Evolutionary conservation across 2,329 filamentous ascomycete genomes (phyloP).

Genomic region (Fusarium sp.): DNA sequence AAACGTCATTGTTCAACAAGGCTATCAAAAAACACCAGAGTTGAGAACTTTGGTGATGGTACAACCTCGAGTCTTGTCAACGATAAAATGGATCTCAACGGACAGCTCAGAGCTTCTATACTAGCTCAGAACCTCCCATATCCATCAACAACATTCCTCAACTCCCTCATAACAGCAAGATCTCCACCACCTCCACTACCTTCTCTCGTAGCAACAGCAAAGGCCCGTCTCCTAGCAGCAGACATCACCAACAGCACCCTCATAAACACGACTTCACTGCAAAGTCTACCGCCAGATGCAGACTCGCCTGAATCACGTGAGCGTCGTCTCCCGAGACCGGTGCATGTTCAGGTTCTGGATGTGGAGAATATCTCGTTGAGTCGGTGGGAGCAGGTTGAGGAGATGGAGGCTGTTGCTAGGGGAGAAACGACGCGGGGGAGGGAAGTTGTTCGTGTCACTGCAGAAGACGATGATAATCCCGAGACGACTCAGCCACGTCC

Average conservation of each 20-base stretch:
- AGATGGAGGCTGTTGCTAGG: slow-evolving; percentile 78
- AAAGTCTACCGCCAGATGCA: slow-evolving; percentile 67
- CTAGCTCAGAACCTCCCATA: slow-evolving; percentile 66
- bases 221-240: slow-evolving; percentile 81
- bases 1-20: slow-evolving; percentile 43
- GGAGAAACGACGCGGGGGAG: slow-evolving; percentile 81
- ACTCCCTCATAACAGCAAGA: slow-evolving; percentile 68
- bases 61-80: slow-evolving; percentile 11
- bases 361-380: slow-evolving; percentile 85
- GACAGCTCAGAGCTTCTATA: slow-evolving; percentile 66
- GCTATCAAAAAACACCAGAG: slow-evolving; percentile 32
- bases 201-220: slow-evolving; percentile 81
- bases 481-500: slow-evolving; percentile 52
- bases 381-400: slow-evolving; percentile 89
- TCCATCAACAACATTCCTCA: slow-evolving; percentile 71
- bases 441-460: slow-evolving; percentile 80
- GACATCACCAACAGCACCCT: slow-evolving; percentile 73
- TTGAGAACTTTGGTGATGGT: not conserved
- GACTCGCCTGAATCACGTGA: slow-evolving; percentile 66
- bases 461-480: slow-evolving; percentile 59
- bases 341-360: slow-evolving; percentile 86
- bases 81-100: slow-evolving; percentile 47
- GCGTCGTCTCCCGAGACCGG: slow-evolving; percentile 67
- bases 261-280: slow-evolving; percentile 56
- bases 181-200: slow-evolving; percentile 72